Percentiles rank a stretch among this genome's conserved stretches.
These are phyloP conservation scores for Parachaetomium inaequale DNA, from an alignment of 495 filamentous ascomycete species.

Conservation along the genomic window DNA sequence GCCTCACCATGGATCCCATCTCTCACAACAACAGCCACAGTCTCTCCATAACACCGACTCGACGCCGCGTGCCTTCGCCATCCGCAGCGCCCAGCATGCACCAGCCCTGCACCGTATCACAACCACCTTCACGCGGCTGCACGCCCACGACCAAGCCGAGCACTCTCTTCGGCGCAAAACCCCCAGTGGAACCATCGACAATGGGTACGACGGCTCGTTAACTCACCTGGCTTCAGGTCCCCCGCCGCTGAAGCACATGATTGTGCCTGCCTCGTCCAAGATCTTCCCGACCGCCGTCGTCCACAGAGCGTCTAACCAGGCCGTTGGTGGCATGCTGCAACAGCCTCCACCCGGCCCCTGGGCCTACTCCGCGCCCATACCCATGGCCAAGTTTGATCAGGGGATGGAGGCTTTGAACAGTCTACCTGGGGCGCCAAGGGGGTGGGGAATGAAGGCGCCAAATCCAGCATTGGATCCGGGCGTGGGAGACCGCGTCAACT, in stretches of 20 bases:
- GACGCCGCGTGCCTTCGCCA: slow-evolving; percentile 38
- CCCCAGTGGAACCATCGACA: slow-evolving; percentile 86
- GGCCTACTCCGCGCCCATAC: slow-evolving; percentile 20
- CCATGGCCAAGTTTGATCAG: slow-evolving; percentile 13
- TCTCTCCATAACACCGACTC: slow-evolving; percentile 19
- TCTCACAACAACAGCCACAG: slow-evolving; percentile 22
- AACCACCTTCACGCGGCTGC: slow-evolving; percentile 34
- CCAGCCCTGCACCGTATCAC: slow-evolving; percentile 33
- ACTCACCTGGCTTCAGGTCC: slow-evolving; percentile 72
- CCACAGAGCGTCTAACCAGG: slow-evolving; percentile 16
- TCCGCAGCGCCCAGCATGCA: slow-evolving; percentile 38
- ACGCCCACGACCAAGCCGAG: slow-evolving; percentile 50
- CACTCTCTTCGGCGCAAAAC: slow-evolving; percentile 90
- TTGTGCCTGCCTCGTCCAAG: slow-evolving; percentile 55
- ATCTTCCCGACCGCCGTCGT: slow-evolving; percentile 36
- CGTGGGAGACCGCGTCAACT: slow-evolving; percentile 17
- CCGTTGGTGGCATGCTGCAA: slow-evolving; percentile 15
- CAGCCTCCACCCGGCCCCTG: slow-evolving; percentile 20
- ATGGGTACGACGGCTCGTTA: slow-evolving; percentile 87
- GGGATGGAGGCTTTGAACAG: slow-evolving; percentile 16
- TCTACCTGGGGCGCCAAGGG: slow-evolving; percentile 14
- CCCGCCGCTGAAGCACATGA: slow-evolving; percentile 80
- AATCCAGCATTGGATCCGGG: slow-evolving; percentile 13
- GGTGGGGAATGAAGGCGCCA: slow-evolving; percentile 24
- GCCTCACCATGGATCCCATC: slow-evolving; percentile 20